Conservation (phyloP, 768 basidiomycete species). For the Bullera alba region DNA sequence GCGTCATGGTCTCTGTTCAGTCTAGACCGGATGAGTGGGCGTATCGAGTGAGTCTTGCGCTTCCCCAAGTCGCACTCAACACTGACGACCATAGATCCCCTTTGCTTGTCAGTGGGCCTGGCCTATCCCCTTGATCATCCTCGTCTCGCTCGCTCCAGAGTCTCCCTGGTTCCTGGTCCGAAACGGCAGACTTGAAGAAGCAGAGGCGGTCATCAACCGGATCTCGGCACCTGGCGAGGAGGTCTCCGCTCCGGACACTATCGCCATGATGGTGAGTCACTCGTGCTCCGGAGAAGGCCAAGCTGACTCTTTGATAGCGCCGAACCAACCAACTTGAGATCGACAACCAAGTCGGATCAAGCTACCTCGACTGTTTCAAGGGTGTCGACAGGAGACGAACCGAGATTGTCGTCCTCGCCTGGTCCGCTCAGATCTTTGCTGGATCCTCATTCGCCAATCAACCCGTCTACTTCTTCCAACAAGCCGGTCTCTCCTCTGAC, state of each 20-base stretch:
- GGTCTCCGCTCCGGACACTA: too few relatives aligned
- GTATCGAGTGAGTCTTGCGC: not conserved
- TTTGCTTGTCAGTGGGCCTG: conserved; percentile 3
- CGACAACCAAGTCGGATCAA: conserved; percentile 12
- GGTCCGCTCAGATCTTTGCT: conserved; percentile 22
- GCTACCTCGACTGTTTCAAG: conserved; percentile 30
- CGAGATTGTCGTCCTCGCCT: conserved; percentile 29
- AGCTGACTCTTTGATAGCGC: conserved; percentile 11
- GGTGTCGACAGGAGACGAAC: conserved; percentile 26
- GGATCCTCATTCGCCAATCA: conserved; percentile 16
- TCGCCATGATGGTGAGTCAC: conserved; percentile 2
- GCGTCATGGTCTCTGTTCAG: conserved; percentile 10
- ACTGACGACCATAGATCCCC: not conserved
- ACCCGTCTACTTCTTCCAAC: conserved; percentile 22
- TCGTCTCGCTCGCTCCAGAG: conserved; percentile 21
- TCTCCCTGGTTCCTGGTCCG: conserved; percentile 26
- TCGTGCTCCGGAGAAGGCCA: not conserved
- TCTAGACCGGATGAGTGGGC: conserved; percentile 4
- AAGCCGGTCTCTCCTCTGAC: conserved; percentile 16
- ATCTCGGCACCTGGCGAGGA: too few relatives aligned
- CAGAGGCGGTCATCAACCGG: conserved; percentile 8
- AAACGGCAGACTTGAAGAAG: conserved; percentile 15
- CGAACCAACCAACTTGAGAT: conserved; percentile 24
- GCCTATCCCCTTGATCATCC: conserved; percentile 15
- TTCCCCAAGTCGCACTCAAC: not conserved